Evolutionary conservation across 2,329 filamentous ascomycete species (phyloP).

Genomic region (Aspergillus sp.): DNA sequence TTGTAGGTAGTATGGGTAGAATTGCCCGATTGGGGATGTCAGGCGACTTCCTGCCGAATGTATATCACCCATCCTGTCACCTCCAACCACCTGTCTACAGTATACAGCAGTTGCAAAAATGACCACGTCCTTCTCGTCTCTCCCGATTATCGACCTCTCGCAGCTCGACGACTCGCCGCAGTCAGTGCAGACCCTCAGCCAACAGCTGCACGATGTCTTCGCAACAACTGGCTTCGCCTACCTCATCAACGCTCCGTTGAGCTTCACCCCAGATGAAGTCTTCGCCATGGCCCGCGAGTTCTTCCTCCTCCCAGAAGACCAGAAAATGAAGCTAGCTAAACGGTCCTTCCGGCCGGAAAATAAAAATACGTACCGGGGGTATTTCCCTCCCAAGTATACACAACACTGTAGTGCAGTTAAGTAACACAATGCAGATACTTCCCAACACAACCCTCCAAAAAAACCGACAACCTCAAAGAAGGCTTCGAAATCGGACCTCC

Average conservation of each 20-base stretch:
- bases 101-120: conserved; percentile 19
- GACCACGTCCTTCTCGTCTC: conserved; percentile 42
- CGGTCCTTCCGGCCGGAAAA: conserved; percentile 40
- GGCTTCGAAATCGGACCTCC: conserved; percentile 46
- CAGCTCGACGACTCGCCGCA: conserved; percentile 25
- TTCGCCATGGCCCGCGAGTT: conserved; percentile 41
- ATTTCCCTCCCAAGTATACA: no score
- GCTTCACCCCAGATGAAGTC: conserved; percentile 42
- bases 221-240: conserved; percentile 49
- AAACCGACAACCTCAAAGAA: conserved; percentile 44
- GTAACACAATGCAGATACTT: no score
- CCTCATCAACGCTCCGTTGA: conserved; percentile 42
- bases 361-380: conserved; percentile 44
- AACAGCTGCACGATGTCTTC: conserved; percentile 41
- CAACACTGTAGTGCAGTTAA: no score
- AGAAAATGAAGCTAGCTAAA: conserved; percentile 44
- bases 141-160: conserved; percentile 43
- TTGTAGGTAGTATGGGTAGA: conserved; percentile 6
- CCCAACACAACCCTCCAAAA: conserved; percentile 39
- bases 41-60: not conserved
- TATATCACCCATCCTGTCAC: not conserved
- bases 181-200: conserved; percentile 31
- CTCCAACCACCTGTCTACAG: not conserved
- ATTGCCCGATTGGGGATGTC: not conserved
- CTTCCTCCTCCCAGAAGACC: conserved; percentile 34